These are phyloP conservation scores for Mortierella polycephala DNA, from an alignment of 371 early-diverging fungal genomes.

Conservation along the genomic window DNA sequence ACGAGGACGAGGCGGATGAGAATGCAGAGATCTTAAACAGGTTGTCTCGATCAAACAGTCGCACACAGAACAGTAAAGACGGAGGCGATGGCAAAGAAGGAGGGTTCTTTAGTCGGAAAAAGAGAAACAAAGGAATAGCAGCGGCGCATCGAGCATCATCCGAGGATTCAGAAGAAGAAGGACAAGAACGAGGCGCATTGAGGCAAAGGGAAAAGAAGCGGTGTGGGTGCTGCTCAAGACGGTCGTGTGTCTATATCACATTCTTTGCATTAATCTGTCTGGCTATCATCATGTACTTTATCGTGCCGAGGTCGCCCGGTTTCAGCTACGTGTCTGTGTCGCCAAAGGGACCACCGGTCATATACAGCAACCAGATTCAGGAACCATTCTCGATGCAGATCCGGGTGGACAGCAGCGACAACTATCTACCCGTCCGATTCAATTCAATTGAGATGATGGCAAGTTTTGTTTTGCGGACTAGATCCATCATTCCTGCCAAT, in stretches of 20 bases:
- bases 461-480: constrained; percentile 11
- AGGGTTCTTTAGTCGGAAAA: not conserved
- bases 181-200: constrained; percentile 36
- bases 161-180: constrained; percentile 41
- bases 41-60: constrained; percentile 11
- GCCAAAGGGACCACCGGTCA: constrained; percentile 24
- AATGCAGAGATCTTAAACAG: constrained; percentile 21
- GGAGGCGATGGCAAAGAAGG: not conserved
- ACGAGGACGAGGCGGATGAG: constrained; percentile 16
- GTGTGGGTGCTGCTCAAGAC: constrained; percentile 39
- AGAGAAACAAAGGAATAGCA: not conserved
- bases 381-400: constrained; percentile 36
- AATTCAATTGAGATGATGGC: constrained; percentile 37
- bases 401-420: constrained; percentile 35
- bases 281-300: constrained; percentile 30
- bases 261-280: constrained; percentile 18
- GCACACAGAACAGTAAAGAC: constrained; percentile 2
- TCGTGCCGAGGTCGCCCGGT: constrained; percentile 28
- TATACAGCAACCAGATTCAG: constrained; percentile 11
- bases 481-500: not conserved
- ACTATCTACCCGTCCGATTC: constrained; percentile 31
- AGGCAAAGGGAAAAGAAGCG: constrained; percentile 24
- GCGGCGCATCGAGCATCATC: not conserved
- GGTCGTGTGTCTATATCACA: constrained; percentile 38
- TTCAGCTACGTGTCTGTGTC: constrained; percentile 28